phyloP scores from a whole-genome alignment of 2,329 filamentous ascomycete genomes.

The Neopestalotiopsis sp. region DNA sequence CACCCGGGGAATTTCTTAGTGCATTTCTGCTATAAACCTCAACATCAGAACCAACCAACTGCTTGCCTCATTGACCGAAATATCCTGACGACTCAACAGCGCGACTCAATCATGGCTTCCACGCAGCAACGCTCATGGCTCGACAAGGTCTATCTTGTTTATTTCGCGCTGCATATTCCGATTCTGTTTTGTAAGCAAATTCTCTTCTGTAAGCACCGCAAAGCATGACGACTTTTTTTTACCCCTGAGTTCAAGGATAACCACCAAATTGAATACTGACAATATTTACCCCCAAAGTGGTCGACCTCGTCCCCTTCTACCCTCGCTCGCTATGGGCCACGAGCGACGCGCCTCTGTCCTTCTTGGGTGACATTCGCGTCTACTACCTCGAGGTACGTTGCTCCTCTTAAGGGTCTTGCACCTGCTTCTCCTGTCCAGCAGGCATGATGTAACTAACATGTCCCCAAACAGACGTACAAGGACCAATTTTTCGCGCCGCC shows the following conservation, averaged over 20 bases:
- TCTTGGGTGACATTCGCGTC: constrained; percentile 49
- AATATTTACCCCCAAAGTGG: constrained; percentile 41
- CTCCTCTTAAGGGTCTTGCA: background rate
- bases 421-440: background rate
- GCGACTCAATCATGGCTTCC: constrained; percentile 19
- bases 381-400: constrained; percentile 46
- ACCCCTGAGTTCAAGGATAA: background rate
- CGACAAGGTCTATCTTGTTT: constrained; percentile 38
- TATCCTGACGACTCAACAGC: background rate
- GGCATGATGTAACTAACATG: background rate
- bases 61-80: background rate
- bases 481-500: constrained; percentile 57
- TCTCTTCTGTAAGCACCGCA: no score
- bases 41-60: no score
- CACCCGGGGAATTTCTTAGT: no score
- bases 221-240: no score
- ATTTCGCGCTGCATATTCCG: constrained; percentile 39
- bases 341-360: constrained; percentile 51
- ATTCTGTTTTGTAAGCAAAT: constrained; percentile 37
- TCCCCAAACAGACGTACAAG: constrained; percentile 43
- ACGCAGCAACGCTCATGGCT: constrained; percentile 27
- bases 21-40: no score
- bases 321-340: constrained; percentile 51
- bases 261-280: background rate
- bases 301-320: constrained; percentile 61